Evolutionary conservation across 306 rosid genomes (phyloP).

Genomic region (Rosa multiflora): DNA sequence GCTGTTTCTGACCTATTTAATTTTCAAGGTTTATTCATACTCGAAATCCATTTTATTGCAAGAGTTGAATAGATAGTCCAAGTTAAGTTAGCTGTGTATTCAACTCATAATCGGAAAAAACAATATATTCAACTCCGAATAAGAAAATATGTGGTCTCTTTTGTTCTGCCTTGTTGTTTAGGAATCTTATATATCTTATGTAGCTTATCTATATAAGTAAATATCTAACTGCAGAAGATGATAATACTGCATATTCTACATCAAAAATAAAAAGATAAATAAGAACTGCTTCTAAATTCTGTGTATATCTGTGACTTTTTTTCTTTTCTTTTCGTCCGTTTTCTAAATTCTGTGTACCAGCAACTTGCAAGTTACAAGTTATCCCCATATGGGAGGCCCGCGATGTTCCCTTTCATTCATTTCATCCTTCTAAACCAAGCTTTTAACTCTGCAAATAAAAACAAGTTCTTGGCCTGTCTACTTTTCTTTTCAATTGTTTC

Average conservation of each 20-base stretch:
- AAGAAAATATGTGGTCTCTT: background rate
- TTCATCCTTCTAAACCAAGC: background rate
- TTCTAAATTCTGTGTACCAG: too few relatives aligned
- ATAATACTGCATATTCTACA: background rate
- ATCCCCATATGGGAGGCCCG: too few relatives aligned
- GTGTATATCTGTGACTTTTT: background rate
- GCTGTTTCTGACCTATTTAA: background rate
- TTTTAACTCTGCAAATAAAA: background rate
- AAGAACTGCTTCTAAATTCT: background rate
- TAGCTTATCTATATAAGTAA: background rate
- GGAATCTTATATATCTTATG: background rate
- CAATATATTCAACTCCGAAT: background rate
- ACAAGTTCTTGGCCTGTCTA: background rate
- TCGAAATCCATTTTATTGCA: background rate
- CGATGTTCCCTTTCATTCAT: background rate
- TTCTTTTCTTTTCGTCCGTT: background rate
- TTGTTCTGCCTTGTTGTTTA: background rate
- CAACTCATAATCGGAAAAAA: background rate
- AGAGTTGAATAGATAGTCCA: background rate
- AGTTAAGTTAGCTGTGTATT: background rate
- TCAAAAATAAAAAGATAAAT: background rate
- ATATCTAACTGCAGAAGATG: background rate
- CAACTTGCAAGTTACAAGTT: background rate
- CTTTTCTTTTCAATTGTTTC: background rate
- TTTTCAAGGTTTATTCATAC: background rate